Conservation (phyloP, 164 flowering plant genomes). For the Nelumbo lutea region DNA sequence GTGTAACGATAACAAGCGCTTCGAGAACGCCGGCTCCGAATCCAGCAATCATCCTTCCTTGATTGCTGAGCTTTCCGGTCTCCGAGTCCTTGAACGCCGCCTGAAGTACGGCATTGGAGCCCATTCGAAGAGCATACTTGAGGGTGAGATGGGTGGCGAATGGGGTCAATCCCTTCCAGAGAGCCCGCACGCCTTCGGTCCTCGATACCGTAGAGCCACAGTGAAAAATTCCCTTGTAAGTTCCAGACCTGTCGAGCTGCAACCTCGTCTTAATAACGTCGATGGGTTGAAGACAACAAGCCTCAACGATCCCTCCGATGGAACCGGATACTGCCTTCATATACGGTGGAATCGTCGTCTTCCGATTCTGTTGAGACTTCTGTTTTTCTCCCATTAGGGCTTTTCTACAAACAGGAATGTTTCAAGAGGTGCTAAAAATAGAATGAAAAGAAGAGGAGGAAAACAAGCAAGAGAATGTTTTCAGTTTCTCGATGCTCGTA, state of each 20-base stretch:
- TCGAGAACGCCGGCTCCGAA: conserved; percentile 97
- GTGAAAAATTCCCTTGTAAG: conserved; percentile 76
- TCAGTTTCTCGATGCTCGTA: no score
- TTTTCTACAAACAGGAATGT: background rate
- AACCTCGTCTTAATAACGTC: conserved; percentile 95
- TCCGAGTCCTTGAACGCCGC: conserved; percentile 64
- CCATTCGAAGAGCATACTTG: conserved; percentile 92
- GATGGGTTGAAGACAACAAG: conserved; percentile 85
- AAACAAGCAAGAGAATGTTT: background rate
- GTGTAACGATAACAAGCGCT: conserved; percentile 90
- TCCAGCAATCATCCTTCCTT: conserved; percentile 59
- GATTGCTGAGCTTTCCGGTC: conserved; percentile 64
- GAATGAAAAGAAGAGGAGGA: background rate
- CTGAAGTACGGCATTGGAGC: conserved; percentile 87
- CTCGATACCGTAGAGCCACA: conserved; percentile 64
- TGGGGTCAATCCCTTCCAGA: conserved; percentile 97
- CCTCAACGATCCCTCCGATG: conserved; percentile 82
- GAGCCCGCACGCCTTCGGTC: conserved; percentile 84
- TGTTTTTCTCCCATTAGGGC: conserved; percentile 12
- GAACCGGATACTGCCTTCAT: conserved; percentile 95
- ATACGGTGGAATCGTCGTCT: conserved; percentile 61
- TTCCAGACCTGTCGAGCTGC: conserved; percentile 71
- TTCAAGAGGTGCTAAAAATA: background rate
- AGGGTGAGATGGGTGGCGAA: conserved; percentile 92
- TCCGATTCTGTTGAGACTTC: background rate